These are phyloP conservation scores for Talinum fruticosum DNA, from an alignment of 148 eudicot species.

Conservation along the genomic window DNA sequence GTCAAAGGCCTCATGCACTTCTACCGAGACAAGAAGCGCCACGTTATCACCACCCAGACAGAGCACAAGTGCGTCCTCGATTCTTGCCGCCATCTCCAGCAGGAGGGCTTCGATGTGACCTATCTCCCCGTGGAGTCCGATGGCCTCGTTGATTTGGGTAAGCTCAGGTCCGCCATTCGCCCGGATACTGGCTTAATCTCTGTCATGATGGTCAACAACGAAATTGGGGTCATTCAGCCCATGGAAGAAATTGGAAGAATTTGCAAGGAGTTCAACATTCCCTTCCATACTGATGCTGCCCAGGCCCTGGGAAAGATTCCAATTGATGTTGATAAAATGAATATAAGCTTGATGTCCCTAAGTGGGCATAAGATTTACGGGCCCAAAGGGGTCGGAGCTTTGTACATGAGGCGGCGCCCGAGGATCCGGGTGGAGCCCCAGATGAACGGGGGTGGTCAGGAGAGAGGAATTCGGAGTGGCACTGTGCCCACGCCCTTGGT, in stretches of 20 bases:
- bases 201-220: constrained; percentile 85
- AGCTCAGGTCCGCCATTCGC: constrained; percentile 47
- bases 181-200: constrained; percentile 83
- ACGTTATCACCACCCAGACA: constrained; percentile 84
- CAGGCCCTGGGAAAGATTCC: constrained; percentile 85
- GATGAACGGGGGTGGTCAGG: constrained; percentile 98
- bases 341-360: constrained; percentile 82
- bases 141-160: constrained; percentile 58
- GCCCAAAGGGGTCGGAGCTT: constrained; percentile 89
- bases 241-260: constrained; percentile 76
- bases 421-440: constrained; percentile 81
- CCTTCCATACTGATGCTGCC: constrained; percentile 88
- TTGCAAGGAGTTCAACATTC: constrained; percentile 62
- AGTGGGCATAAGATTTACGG: constrained; percentile 94
- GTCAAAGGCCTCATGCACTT: constrained; percentile 80
- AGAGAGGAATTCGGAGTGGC: constrained; percentile 89
- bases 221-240: constrained; percentile 87
- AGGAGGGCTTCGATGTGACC: constrained; percentile 82
- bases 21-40: constrained; percentile 59
- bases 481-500: constrained; percentile 89
- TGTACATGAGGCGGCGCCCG: constrained; percentile 82
- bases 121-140: constrained; percentile 68
- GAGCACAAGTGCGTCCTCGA: constrained; percentile 97
- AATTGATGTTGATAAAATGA: constrained; percentile 83
- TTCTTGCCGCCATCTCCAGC: constrained; percentile 84